Conservation (phyloP, 768 basidiomycete genomes). For the Lyophyllum atratum region DNA sequence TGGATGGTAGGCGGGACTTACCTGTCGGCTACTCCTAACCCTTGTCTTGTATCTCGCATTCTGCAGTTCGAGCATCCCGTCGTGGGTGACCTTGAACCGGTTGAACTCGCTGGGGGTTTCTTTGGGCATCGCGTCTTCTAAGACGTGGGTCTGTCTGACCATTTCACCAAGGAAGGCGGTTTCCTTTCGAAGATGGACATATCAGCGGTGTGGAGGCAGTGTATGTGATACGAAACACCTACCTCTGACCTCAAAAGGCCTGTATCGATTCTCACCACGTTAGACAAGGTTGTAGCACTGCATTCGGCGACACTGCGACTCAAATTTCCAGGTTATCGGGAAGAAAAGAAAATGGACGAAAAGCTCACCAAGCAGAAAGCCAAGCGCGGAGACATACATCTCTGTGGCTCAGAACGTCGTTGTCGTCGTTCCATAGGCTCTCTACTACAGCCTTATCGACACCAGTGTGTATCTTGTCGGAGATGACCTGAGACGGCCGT, state of each 20-base stretch:
- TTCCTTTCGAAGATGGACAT: constrained; percentile 24
- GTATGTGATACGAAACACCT: neutral
- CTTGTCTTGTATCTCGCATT: constrained; percentile 46
- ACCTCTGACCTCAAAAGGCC: constrained; percentile 20
- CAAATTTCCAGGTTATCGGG: neutral
- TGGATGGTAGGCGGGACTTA: constrained; percentile 12
- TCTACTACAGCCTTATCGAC: constrained; percentile 21
- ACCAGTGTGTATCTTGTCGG: constrained; percentile 11
- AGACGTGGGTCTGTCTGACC: constrained; percentile 30
- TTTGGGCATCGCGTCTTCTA: constrained; percentile 34
- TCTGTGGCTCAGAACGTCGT: constrained; percentile 12
- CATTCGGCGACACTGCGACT: constrained; percentile 24
- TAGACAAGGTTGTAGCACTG: constrained; percentile 2
- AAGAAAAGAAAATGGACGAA: neutral
- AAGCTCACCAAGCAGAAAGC: constrained; percentile 36
- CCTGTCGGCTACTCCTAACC: constrained; percentile 38
- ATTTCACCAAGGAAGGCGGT: constrained; percentile 30
- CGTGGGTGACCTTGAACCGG: constrained; percentile 18
- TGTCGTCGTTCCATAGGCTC: constrained; percentile 30
- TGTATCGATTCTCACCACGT: constrained; percentile 22
- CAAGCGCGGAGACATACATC: constrained; percentile 40
- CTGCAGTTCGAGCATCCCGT: constrained; percentile 30
- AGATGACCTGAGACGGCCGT: constrained; percentile 28
- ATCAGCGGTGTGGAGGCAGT: neutral
- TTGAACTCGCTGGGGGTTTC: constrained; percentile 36